A percentile compares a stretch with the other conserved stretches of the same genome.
Evolutionary conservation across 2,329 filamentous ascomycete genomes (phyloP).

Genomic region (Stemphylium lycopersici): DNA sequence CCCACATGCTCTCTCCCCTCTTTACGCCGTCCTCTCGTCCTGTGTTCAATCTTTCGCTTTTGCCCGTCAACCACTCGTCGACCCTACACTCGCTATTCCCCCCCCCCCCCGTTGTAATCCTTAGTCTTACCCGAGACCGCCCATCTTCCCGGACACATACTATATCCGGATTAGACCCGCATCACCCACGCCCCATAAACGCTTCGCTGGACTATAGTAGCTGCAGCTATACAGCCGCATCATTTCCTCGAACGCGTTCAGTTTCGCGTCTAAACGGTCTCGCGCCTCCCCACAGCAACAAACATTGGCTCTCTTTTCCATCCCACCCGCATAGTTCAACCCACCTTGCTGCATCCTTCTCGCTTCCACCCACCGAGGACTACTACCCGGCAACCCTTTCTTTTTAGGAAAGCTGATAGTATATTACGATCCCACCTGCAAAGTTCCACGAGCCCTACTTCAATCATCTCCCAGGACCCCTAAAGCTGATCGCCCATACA

Average conservation of each 20-base stretch:
- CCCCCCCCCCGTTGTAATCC: conserved; percentile 23
- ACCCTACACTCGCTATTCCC: conserved; percentile 20
- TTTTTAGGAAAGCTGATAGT: conserved; percentile 6
- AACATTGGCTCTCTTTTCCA: conserved; percentile 27
- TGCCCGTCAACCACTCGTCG: conserved; percentile 28
- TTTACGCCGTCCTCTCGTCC: conserved; percentile 27
- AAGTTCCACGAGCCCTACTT: not conserved
- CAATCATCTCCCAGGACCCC: not conserved
- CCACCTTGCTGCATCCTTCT: conserved; percentile 9
- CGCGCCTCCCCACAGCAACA: conserved; percentile 39
- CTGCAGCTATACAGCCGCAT: conserved; percentile 21
- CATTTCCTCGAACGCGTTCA: conserved; percentile 41
- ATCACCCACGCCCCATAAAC: conserved; percentile 38
- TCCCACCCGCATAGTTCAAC: conserved; percentile 26
- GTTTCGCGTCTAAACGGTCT: conserved; percentile 29
- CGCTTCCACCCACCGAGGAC: conserved; percentile 8
- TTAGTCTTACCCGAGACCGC: conserved; percentile 15
- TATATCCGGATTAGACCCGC: conserved; percentile 31
- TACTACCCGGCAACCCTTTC: conserved; percentile 11
- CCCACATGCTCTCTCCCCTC: conserved; percentile 33
- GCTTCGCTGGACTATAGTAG: conserved; percentile 24
- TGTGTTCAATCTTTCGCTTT: conserved; percentile 29
- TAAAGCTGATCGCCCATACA: not conserved
- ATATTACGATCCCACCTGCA: conserved; percentile 6
- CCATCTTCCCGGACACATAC: conserved; percentile 20